Percentiles rank a stretch among this genome's conserved stretches.
phyloP scores from a whole-genome alignment of 2,329 filamentous ascomycete genomes.

The Fusarium circinatum region DNA sequence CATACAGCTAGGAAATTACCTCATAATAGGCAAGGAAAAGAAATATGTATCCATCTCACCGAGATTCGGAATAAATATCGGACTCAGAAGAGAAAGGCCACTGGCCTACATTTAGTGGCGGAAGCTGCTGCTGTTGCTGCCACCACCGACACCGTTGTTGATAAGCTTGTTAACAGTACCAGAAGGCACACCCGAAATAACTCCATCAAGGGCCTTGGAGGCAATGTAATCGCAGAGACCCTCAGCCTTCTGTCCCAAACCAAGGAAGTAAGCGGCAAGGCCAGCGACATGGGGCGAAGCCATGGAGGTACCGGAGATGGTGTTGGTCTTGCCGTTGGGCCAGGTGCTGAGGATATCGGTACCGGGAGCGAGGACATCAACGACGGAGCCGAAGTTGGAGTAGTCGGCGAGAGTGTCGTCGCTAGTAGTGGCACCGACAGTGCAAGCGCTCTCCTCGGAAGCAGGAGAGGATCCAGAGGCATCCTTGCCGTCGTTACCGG shows the following conservation, averaged over 20 bases:
- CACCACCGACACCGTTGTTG: conserved; percentile 26
- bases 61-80: neutral
- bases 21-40: neutral
- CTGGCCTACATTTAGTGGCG: neutral
- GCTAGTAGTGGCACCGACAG: conserved; percentile 60
- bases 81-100: neutral
- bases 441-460: conserved; percentile 60
- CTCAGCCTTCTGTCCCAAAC: conserved; percentile 37
- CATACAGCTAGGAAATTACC: conserved; percentile 17
- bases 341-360: conserved; percentile 59
- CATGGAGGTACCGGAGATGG: conserved; percentile 60
- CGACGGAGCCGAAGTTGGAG: conserved; percentile 62
- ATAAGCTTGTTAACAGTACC: conserved; percentile 35
- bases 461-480: conserved; percentile 59
- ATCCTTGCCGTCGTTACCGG: conserved; percentile 61
- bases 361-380: conserved; percentile 65
- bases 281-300: conserved; percentile 56
- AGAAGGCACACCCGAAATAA: conserved; percentile 15
- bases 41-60: neutral
- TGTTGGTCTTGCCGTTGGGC: conserved; percentile 52
- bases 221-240: conserved; percentile 36
- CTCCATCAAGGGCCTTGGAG: conserved; percentile 24
- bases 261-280: conserved; percentile 57
- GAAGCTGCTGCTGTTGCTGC: conserved; percentile 5
- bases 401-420: conserved; percentile 56